phyloP scores from a whole-genome alignment of 805 yeast species.

The Hanseniaspora occidentalis region DNA sequence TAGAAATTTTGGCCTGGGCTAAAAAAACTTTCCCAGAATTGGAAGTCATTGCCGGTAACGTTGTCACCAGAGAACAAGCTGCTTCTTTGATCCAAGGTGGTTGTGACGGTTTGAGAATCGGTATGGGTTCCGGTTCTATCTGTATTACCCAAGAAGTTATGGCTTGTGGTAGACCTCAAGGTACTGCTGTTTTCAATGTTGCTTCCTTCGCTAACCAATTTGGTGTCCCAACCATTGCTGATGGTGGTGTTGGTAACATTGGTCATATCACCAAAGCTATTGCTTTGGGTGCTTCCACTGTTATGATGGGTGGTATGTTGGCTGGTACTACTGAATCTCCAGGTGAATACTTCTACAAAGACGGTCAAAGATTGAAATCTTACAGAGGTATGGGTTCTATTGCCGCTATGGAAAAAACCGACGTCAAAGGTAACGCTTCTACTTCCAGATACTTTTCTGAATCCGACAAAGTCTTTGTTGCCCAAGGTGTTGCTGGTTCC shows the following conservation, averaged over 20 bases:
- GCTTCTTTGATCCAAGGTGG: constrained; percentile 91
- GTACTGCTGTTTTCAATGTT: constrained; percentile 94
- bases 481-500: constrained; percentile 97
- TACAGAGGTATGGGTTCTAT: constrained; percentile 99
- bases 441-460: constrained; percentile 97
- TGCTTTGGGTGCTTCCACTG: constrained; percentile 92
- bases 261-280: constrained; percentile 97
- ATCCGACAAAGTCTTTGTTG: constrained; percentile 88
- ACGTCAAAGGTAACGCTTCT: constrained; percentile 85
- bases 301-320: constrained; percentile 99
- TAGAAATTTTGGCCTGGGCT: constrained; percentile 86
- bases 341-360: constrained; percentile 95
- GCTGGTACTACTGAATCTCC: constrained; percentile 99
- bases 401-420: constrained; percentile 94
- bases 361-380: constrained; percentile 92
- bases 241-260: constrained; percentile 98
- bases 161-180: constrained; percentile 99
- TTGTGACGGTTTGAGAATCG: constrained; percentile 95
- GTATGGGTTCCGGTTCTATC: constrained; percentile 99
- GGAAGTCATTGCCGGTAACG: constrained; percentile 94
- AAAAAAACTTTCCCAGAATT: constrained; percentile 67
- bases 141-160: constrained; percentile 99
- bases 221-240: constrained; percentile 98
- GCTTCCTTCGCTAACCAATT: constrained; percentile 87
- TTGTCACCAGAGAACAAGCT: constrained; percentile 98